Evolutionary conservation across 2,329 filamentous ascomycete genomes (phyloP).

Genomic region (Rhinocladiella mackenziei): DNA sequence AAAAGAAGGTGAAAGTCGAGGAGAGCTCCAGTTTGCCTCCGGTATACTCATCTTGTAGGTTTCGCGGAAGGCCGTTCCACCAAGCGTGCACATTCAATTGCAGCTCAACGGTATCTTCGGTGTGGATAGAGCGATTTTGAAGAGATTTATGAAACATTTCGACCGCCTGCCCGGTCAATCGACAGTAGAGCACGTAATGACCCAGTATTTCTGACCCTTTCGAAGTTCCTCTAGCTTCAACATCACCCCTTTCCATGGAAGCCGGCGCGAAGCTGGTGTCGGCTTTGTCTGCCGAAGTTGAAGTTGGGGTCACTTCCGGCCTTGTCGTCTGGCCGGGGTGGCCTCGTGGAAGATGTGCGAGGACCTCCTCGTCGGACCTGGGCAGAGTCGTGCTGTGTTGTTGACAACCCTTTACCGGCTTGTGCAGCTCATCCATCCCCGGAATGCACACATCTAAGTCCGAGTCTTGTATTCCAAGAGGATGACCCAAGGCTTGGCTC

Average conservation of each 20-base stretch:
- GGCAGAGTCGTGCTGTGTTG: background rate
- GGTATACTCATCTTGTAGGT: slow-evolving; percentile 3
- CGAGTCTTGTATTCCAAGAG: slow-evolving; percentile 53
- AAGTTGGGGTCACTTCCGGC: background rate
- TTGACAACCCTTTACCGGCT: slow-evolving; percentile 3
- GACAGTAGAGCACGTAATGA: slow-evolving; percentile 38
- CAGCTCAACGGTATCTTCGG: slow-evolving; percentile 34
- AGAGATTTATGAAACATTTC: slow-evolving; percentile 40
- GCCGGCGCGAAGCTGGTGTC: background rate
- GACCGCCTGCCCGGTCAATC: slow-evolving; percentile 36
- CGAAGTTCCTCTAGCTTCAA: no score
- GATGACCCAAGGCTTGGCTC: slow-evolving; percentile 54
- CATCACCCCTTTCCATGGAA: background rate
- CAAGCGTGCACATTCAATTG: slow-evolving; percentile 39
- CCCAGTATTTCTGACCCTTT: slow-evolving; percentile 28
- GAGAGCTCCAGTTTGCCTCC: slow-evolving; percentile 4
- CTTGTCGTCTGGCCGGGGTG: background rate
- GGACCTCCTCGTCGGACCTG: slow-evolving; percentile 3
- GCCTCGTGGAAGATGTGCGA: slow-evolving; percentile 8
- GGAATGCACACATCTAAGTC: slow-evolving; percentile 53
- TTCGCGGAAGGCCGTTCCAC: slow-evolving; percentile 36
- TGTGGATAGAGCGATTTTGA: slow-evolving; percentile 34
- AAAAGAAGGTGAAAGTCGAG: slow-evolving; percentile 31
- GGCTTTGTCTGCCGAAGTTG: background rate
- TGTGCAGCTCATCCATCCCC: slow-evolving; percentile 11